Evolutionary conservation across 257 asterid genomes (phyloP).

Genomic region (Rehmannia glutinosa): DNA sequence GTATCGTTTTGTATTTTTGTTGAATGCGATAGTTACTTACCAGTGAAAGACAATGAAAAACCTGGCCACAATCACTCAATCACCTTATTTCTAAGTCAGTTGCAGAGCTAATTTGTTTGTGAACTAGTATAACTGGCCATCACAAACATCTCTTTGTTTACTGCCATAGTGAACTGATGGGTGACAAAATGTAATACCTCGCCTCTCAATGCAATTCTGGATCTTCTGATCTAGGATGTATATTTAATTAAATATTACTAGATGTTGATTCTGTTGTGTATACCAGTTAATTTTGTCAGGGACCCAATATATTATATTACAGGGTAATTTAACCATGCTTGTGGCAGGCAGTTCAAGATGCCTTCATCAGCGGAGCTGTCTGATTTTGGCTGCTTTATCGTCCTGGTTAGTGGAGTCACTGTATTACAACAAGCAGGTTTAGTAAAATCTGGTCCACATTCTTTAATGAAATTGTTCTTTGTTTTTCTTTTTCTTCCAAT

Average conservation of each 20-base stretch:
- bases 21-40: too few species aligned
- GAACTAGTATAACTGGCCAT: not conserved
- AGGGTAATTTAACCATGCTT: constrained; percentile 57
- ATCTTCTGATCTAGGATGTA: not conserved
- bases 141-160: not conserved
- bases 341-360: constrained; percentile 98
- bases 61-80: too few species aligned
- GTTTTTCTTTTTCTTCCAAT: too few species aligned
- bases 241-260: not conserved
- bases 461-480: constrained; percentile 6
- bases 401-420: constrained; percentile 68
- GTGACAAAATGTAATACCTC: not conserved
- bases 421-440: constrained; percentile 91
- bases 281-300: constrained; percentile 15
- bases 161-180: not conserved
- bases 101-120: not conserved
- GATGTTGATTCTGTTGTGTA: constrained; percentile 1
- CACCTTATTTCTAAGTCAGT: too few species aligned
- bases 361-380: constrained; percentile 86
- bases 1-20: too few species aligned
- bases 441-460: constrained; percentile 11
- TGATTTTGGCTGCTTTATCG: constrained; percentile 83
- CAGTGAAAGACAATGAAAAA: too few species aligned
- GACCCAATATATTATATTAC: constrained; percentile 25
- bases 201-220: not conserved